Evolutionary conservation across 495 filamentous ascomycete species (phyloP), one percentile per base, ranked within the genome.

Genomic region (Gamarada debralockiae): DNA sequence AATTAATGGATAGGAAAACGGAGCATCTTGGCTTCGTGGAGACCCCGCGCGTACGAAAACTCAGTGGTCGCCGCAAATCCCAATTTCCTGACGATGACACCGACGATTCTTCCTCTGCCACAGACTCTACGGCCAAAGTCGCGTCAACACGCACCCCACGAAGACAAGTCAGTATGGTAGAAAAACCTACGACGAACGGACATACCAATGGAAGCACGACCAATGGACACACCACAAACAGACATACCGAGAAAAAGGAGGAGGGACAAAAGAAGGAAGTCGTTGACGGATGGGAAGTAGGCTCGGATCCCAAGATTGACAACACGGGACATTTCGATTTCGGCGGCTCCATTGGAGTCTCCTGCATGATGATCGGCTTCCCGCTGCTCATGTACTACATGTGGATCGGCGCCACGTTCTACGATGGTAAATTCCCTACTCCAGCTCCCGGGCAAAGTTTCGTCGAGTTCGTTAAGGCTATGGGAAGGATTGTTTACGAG

Each of bases 351-450:
- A 71, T 70, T 43, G 92, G 92, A 50, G 83, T 90, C 21, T 66
- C 73, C 18, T 73, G 82, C 48, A 89, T 95, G 81, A 98, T 98
- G 90, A 75, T 93, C 53, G 85, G 83, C 41, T 98, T 97, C 69
- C 93, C 93, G 12, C 31, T 86, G 38, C 75, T 98, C 56, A 98
- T 98, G 93, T 97, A 86, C 75, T 97, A 96, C 74, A 92, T 98
- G 89, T 98, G 92, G 92, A 85, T 95, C 65, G 93, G 93, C 24
- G 88, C 92, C 34, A 89, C 83, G 40, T 92, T 90, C 69, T 98
- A 96, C 66, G 73, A 89, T 69, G 90, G 90, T 55, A 82, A 87
- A 56, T 75, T 95, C 52, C 92, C 92, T 18, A 68, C 69, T 47
- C 87, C 81, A 23, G 70, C 70, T n/a, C 64, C 75, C 45, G 86